Base-by-base conservation (phyloP, 179 eudicot species). In the Camellia oleifera region DNA sequence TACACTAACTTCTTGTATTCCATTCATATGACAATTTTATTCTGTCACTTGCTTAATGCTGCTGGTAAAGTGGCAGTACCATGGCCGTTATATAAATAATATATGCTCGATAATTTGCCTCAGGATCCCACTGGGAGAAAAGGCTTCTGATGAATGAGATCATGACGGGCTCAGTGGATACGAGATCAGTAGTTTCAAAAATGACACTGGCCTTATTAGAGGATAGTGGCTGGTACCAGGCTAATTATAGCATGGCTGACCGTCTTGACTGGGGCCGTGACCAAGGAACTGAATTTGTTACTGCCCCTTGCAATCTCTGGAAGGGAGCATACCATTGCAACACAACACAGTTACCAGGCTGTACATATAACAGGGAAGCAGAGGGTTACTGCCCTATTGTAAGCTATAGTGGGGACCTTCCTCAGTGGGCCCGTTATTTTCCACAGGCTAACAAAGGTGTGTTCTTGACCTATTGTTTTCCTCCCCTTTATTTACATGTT, bases 41-140 rank as follows among this genome's bases (percentile, higher is more conserved):
- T 75, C 68, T n/a, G 53, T 60, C 52, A 56, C 11, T 5, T 52
- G 4, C 9, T 17, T 57, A 57, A 32, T 75, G 68, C 32, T 60
- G 18, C 40, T 42, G 54, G 18, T 73, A 11, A 54, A 14, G 58
- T 73, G 45, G 57, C 26, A 54, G 45, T 13, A 23, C 46, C 58
- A 84, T 72, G 62, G 65, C 68, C 46, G 80, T 64, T 64, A 54
- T 11, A 5, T 63, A 73, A 72, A 81, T 84, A 69, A 75, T 40
- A 5, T 20, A 4, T 13, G 71, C 44, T 53, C 60, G 72, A 69
- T 75, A 7, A 72, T 53, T 50, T 84, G 82, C 79, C 75, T 71
- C 92, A 95, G 99, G 99, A 46, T 95, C 99, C 46, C 99, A 95
- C 84, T 95, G 99, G 99, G 99, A 95, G 84, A 95, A 95, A 83